Evolutionary conservation across 148 eudicot species (phyloP).

Genomic region (Arbutus unedo): DNA sequence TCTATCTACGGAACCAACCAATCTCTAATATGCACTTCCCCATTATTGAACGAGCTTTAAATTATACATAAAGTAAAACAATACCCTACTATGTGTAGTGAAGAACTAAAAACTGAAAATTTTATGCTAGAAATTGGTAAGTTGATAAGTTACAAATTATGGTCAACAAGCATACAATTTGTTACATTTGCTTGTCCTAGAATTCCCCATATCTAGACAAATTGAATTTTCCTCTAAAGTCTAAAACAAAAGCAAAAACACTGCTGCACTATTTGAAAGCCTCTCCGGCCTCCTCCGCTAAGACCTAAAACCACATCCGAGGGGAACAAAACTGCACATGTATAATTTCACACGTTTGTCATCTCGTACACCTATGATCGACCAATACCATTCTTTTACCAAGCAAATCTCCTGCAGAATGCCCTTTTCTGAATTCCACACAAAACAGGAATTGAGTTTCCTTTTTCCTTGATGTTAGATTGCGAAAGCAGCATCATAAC

Average conservation of each 20-base stretch:
- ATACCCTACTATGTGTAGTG: not conserved
- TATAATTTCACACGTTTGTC: not conserved
- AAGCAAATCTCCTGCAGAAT: not conserved
- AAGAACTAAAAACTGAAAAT: not conserved
- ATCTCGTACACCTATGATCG: not conserved
- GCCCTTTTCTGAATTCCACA: not conserved
- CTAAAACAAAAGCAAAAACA: not conserved
- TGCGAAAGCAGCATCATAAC: not conserved
- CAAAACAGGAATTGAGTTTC: not conserved
- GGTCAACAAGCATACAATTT: not conserved
- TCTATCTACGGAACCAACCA: too few species aligned
- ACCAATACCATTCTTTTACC: not conserved
- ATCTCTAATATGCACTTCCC: too few species aligned
- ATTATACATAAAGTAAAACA: not conserved
- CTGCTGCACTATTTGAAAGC: not conserved
- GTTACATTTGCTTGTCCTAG: not conserved
- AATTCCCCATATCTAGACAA: conserved; percentile 1
- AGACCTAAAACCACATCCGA: not conserved
- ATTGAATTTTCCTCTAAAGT: not conserved
- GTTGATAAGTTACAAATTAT: not conserved
- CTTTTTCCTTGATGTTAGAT: not conserved
- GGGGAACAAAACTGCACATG: not conserved
- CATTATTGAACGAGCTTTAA: not conserved
- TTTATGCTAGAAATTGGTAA: not conserved
- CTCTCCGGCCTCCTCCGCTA: not conserved